Evolutionary conservation across 225 moss, liverwort and hornwort species (phyloP).

Genomic region (Climacium dendroides): DNA sequence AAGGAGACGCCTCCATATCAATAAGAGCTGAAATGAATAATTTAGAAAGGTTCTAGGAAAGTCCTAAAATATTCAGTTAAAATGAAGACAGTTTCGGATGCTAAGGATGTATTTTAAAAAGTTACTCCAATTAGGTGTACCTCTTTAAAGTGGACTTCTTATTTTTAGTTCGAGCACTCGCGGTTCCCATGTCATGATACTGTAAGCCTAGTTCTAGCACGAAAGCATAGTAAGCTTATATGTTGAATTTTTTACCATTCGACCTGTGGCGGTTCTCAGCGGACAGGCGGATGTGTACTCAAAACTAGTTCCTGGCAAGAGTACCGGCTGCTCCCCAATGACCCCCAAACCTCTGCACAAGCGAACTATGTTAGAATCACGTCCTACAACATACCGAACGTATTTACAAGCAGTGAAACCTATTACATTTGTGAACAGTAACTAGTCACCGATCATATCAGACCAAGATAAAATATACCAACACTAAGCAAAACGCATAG

Average conservation of each 20-base stretch:
- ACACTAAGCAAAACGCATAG: not conserved
- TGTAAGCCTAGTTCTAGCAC: not conserved
- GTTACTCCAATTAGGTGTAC: no score
- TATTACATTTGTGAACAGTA: not conserved
- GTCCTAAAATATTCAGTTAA: not conserved
- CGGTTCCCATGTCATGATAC: not conserved
- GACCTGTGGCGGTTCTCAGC: slow-evolving; percentile 30
- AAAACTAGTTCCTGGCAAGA: slow-evolving; percentile 45
- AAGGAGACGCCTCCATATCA: not conserved
- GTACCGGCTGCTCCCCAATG: slow-evolving; percentile 43
- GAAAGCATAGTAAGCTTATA: not conserved
- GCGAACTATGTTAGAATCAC: not conserved
- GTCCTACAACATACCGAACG: not conserved
- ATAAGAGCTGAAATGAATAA: not conserved
- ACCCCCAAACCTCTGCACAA: slow-evolving; percentile 43
- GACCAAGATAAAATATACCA: not conserved
- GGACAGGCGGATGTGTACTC: slow-evolving; percentile 55
- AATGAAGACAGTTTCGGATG: not conserved
- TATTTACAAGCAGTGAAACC: not conserved
- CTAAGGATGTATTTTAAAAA: not conserved
- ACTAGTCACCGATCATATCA: not conserved
- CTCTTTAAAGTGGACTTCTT: not conserved
- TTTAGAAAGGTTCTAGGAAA: not conserved
- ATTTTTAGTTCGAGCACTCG: not conserved
- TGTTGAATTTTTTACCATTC: slow-evolving; percentile 21